Conservation (phyloP, 495 filamentous ascomycete genomes). For the Talaromyces trachyspermus region DNA sequence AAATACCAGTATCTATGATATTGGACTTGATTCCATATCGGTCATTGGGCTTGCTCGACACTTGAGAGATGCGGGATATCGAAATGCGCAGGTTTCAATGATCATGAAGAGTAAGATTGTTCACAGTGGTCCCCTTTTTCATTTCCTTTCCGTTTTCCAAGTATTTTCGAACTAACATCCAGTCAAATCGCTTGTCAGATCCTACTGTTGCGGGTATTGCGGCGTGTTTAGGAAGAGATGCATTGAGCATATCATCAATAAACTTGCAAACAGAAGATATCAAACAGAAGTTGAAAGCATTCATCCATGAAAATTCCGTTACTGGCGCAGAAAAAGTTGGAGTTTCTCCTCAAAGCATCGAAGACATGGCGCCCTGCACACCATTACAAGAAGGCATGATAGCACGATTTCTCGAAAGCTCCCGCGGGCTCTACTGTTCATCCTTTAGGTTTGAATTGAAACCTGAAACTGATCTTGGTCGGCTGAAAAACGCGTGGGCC, state of each 20-base stretch:
- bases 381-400: constrained; percentile 77
- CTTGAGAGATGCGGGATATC: constrained; percentile 48
- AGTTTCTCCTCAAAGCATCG: constrained; percentile 41
- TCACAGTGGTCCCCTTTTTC: no score
- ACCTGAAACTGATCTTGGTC: constrained; percentile 25
- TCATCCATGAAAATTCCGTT: constrained; percentile 45
- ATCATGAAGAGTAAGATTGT: constrained; percentile 54
- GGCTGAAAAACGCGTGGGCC: constrained; percentile 45
- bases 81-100: constrained; percentile 49
- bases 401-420: constrained; percentile 50
- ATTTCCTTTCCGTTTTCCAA: neutral
- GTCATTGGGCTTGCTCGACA: constrained; percentile 54
- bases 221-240: constrained; percentile 24
- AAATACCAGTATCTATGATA: constrained; percentile 64
- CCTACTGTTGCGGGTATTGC: constrained; percentile 44
- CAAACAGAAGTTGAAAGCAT: constrained; percentile 50
- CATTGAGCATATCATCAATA: constrained; percentile 6
- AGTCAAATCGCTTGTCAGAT: constrained; percentile 33
- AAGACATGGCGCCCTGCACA: constrained; percentile 68
- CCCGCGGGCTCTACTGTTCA: constrained; percentile 59
- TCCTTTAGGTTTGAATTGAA: constrained; percentile 53
- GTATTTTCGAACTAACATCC: constrained; percentile 7
- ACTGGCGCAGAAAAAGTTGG: constrained; percentile 39
- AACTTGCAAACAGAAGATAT: constrained; percentile 32
- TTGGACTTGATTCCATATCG: constrained; percentile 78